Evolutionary conservation across 352 stramenopile species (phyloP), one percentile per base, ranked within the genome.

Genomic region (Globisporangium yorkense): DNA sequence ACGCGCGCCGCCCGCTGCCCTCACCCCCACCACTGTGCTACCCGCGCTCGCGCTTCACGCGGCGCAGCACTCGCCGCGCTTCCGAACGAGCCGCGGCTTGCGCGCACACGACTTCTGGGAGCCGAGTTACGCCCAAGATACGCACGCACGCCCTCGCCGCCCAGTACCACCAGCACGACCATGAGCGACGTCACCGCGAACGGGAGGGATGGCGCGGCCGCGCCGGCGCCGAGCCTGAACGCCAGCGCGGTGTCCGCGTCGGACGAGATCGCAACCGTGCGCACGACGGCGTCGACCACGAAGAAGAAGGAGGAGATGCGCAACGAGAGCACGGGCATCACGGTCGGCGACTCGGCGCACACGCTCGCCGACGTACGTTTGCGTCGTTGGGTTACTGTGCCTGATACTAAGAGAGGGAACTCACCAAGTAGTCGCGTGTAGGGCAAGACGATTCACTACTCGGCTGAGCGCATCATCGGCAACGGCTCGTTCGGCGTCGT

Each of bases 401-500:
- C 6, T 51, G 40, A 16, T 40, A 13, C 37, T 3, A 20, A 8
- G 5, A 44, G n/a, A 27, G 24, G 24, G 24, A 27, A 27, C 24
- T 27, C 24, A 27, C 24, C 24, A 27, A 27, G 24, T 27, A 1
- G 24, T 27, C 24, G 24, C 51, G 20, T 13, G 31, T 46, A 95
- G 83, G 86, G 86, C 53, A 91, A 92, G 67, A 95, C 86, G 33
- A 93, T 95, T 49, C 82, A 93, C 54, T 99, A 99, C 70, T 98
- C 96, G 40, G 97, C 97, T 1, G 96, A 99, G 65, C 81, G 95
- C 12, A 99, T 99, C 63, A 99, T 99, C 63, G 97, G 97, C n/a
- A 99, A 99, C 71, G 97, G 97, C 21, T 99, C 94, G 2, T 99
- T 99, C 70, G 97, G 97, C 13, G 97, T 99, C 13, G 97, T 99